Base-by-base conservation (phyloP, 1,284 basidiomycete species). In the Coniferiporia sulphurascens region DNA sequence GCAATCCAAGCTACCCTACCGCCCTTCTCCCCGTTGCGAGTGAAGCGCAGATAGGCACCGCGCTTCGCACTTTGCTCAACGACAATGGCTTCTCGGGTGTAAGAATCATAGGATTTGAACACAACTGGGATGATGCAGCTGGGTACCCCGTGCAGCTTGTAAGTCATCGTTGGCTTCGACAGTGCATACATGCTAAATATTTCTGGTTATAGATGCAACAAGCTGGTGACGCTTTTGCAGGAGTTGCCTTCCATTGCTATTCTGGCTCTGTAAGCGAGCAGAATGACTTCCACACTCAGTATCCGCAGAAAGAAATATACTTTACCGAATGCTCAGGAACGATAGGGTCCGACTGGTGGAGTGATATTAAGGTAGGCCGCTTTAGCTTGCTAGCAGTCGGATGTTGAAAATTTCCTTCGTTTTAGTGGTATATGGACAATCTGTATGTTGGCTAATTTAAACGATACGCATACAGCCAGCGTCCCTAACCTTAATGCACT, bases 391-490 rank as follows among this genome's bases (percentile, higher is more conserved):
- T 34, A 15, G 15, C 12, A 46, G 21, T 13, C 32, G 53, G 63
- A 54, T 41, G 67, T 51, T 48, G 58, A 63, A 21, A 54, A 17
- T 44, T 21, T 8, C 3, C 13, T 59, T 17, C 21, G 55, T 57
- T 35, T 22, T 64, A 86, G 85, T 89, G 85, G 87, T 85, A 87
- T 65, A 84, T 88, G 78, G 80, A 87, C 62, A 86, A 87, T 63
- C 73, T 90, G 81, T 87, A 66, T 60, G 78, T 67, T n/a, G 8
- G n/a, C 3, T 15, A 12, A 4, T 51, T 0, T 9, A 1, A 36
- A 15, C 4, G 13, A n/a, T 50, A 32, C 10, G 27, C 12, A 19
- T 21, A 35, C 48, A n/a, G 32, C 43, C 49, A 36, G 36, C 49
- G 51, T 15, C 13, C 43, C 15, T 53, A 36, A 17, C 5, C 50